Evolutionary conservation across 345 rosid species (phyloP).

Genomic region (Acer yangbiense): DNA sequence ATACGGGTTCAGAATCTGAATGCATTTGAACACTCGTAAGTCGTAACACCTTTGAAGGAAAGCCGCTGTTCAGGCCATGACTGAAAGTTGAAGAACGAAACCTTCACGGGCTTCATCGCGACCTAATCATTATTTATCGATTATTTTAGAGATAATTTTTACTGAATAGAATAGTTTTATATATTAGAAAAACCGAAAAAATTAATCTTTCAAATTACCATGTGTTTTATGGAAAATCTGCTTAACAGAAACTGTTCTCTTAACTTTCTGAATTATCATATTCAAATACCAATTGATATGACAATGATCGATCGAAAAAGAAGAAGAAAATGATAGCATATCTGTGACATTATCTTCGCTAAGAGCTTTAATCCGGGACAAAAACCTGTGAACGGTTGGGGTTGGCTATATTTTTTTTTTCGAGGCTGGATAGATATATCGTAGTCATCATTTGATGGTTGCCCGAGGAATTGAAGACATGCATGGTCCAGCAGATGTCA

Average conservation of each 20-base stretch:
- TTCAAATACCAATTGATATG: conserved; percentile 15
- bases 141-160: too few relatives aligned
- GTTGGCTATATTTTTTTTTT: background rate
- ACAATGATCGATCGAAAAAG: background rate
- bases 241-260: background rate
- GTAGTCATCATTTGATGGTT: conserved; percentile 58
- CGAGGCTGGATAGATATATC: background rate
- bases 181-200: too few relatives aligned
- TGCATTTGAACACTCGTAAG: too few relatives aligned
- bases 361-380: background rate
- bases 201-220: too few relatives aligned
- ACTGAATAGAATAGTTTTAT: too few relatives aligned
- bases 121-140: too few relatives aligned
- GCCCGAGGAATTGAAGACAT: conserved; percentile 77
- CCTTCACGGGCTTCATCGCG: too few relatives aligned
- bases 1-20: background rate
- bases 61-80: too few relatives aligned
- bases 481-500: conserved; percentile 91
- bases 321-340: background rate
- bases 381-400: conserved; percentile 11
- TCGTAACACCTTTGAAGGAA: background rate
- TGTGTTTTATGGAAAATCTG: too few relatives aligned
- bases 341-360: background rate
- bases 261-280: background rate
- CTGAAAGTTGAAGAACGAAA: too few relatives aligned